Conservation (phyloP, 106 monocot genomes). For the Dendrobium chrysotoxum region DNA sequence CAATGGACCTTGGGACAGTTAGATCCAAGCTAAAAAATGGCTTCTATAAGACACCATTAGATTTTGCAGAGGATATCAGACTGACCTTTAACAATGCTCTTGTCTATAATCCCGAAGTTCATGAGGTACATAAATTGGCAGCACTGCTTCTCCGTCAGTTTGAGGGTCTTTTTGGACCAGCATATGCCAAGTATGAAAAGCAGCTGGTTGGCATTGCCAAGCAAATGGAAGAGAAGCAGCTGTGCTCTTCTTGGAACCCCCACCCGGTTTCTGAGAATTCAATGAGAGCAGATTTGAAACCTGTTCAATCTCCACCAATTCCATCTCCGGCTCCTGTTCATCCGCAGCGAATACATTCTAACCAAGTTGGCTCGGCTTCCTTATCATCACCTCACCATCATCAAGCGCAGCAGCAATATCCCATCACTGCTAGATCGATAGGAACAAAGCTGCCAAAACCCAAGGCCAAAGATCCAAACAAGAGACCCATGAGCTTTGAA, state of each 20-base stretch:
- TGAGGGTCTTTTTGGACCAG: conserved; percentile 37
- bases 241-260: not conserved
- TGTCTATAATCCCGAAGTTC: conserved; percentile 62
- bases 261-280: not conserved
- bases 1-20: conserved; percentile 96
- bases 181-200: conserved; percentile 39
- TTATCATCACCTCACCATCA: not conserved
- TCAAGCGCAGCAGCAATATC: conserved; percentile 1
- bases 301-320: not conserved
- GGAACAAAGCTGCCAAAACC: conserved; percentile 50
- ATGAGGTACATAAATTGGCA: conserved; percentile 56
- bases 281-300: not conserved
- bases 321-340: not conserved
- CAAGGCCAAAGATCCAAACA: conserved; percentile 58
- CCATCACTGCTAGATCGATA: not conserved
- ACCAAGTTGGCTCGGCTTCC: not conserved
- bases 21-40: conserved; percentile 38
- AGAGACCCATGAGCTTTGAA: conserved; percentile 72
- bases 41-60: conserved; percentile 34
- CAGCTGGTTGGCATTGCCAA: conserved; percentile 16
- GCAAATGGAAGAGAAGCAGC: conserved; percentile 16
- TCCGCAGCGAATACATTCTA: not conserved
- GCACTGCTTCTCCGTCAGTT: conserved; percentile 42
- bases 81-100: conserved; percentile 90
- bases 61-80: conserved; percentile 66